Conservation (phyloP, 164 flowering plant genomes). For the Dillenia suffruticosa region DNA sequence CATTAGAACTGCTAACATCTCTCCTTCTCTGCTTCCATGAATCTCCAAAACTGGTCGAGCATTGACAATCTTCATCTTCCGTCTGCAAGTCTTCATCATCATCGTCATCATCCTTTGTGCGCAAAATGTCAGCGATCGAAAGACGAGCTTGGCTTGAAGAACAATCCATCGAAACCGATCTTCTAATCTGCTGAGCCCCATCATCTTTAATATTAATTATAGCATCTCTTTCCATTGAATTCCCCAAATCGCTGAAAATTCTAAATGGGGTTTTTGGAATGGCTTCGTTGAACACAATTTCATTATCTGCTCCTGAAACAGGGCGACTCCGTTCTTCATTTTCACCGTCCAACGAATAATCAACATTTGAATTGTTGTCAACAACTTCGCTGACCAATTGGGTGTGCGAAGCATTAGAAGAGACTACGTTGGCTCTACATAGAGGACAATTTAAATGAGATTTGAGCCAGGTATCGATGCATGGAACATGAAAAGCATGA, state of each 20-base stretch:
- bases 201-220: slow-evolving; percentile 42
- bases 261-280: slow-evolving; percentile 24
- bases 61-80: slow-evolving; percentile 16
- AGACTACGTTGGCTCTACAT: slow-evolving; percentile 55
- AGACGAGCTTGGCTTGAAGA: slow-evolving; percentile 20
- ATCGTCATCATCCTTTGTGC: slow-evolving; percentile 13
- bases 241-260: slow-evolving; percentile 27
- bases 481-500: slow-evolving; percentile 78
- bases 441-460: slow-evolving; percentile 82
- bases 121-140: slow-evolving; percentile 48
- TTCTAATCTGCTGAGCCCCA: slow-evolving; percentile 28
- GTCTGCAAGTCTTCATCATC: too few species aligned
- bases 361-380: slow-evolving; percentile 7
- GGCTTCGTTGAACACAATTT: slow-evolving; percentile 4
- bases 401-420: slow-evolving; percentile 13
- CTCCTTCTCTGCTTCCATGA: slow-evolving; percentile 28
- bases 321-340: slow-evolving; percentile 12
- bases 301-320: slow-evolving; percentile 8
- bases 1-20: slow-evolving; percentile 21
- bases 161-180: slow-evolving; percentile 62
- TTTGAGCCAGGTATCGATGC: slow-evolving; percentile 85
- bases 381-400: slow-evolving; percentile 16
- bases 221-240: slow-evolving; percentile 16
- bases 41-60: slow-evolving; percentile 10
- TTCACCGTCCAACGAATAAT: slow-evolving; percentile 11